Conservation (phyloP, 352 stramenopile genomes). For the Phytophthora aleatoria region DNA sequence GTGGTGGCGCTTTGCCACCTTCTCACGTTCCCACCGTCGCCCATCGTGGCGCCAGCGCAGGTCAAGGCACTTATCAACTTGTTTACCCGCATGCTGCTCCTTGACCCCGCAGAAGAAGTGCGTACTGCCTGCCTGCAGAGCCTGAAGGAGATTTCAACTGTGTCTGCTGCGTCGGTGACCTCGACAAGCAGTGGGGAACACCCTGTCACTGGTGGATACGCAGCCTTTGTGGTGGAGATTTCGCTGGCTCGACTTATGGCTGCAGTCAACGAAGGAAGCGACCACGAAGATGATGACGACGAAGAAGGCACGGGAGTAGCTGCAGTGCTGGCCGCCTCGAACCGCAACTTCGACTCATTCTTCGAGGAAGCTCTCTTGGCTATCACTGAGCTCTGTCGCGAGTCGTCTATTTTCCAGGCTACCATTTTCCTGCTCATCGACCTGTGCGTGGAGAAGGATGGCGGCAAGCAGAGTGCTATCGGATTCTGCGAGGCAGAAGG, state of each 20-base stretch:
- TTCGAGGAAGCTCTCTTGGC: conserved; percentile 73
- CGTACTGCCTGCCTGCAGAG: conserved; percentile 69
- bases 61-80: conserved; percentile 77
- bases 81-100: conserved; percentile 74
- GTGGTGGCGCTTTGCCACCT: conserved; percentile 76
- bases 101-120: conserved; percentile 65
- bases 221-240: conserved; percentile 74
- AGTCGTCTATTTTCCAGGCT: conserved; percentile 80
- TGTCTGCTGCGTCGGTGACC: conserved; percentile 30
- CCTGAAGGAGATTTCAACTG: conserved; percentile 77
- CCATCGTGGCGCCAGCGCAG: conserved; percentile 63
- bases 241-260: conserved; percentile 76
- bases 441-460: conserved; percentile 46
- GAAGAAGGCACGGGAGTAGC: conserved; percentile 33
- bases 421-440: conserved; percentile 79
- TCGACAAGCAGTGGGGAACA: conserved; percentile 14
- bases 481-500: conserved; percentile 44
- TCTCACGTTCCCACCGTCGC: conserved; percentile 79
- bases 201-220: conserved; percentile 60
- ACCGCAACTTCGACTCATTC: conserved; percentile 60
- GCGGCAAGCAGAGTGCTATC: conserved; percentile 21
- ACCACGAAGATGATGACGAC: conserved; percentile 39
- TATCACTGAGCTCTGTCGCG: conserved; percentile 76
- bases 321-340: conserved; percentile 55
- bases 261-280: conserved; percentile 39